These are phyloP conservation scores for Cnidoscolus chayamansa DNA, from an alignment of 441 rosid species.

Conservation along the genomic window DNA sequence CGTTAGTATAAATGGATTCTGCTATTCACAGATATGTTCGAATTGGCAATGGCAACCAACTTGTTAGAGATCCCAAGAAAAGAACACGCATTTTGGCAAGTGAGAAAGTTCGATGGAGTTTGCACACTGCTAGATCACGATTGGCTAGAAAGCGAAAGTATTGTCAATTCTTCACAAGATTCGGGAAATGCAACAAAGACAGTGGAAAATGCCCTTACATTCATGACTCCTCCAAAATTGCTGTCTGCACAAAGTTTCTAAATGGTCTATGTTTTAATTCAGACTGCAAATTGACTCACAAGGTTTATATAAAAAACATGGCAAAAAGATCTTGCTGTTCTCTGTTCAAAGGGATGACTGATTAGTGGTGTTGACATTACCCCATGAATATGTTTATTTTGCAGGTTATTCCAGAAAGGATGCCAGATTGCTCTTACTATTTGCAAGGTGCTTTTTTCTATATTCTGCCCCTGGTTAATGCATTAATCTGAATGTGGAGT, in stretches of 20 bases:
- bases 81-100: conserved; percentile 85
- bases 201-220: conserved; percentile 90
- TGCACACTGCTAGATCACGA: conserved; percentile 86
- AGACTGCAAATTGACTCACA: conserved; percentile 91
- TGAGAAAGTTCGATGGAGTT: conserved; percentile 97
- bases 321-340: conserved; percentile 20
- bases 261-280: conserved; percentile 71
- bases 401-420: conserved; percentile 97
- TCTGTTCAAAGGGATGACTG: conserved; percentile 6
- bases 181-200: conserved; percentile 95
- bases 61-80: conserved; percentile 92
- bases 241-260: conserved; percentile 92
- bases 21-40: conserved; percentile 73
- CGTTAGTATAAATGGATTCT: not conserved
- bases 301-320: conserved; percentile 47
- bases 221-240: conserved; percentile 89
- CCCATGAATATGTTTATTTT: conserved; percentile 27
- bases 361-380: conserved; percentile 16
- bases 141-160: conserved; percentile 78
- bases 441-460: conserved; percentile 62
- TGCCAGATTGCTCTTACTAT: conserved; percentile 97
- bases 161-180: conserved; percentile 96
- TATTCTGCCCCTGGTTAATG: conserved; percentile 19
- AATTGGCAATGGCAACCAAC: conserved; percentile 94
- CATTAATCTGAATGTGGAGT: conserved; percentile 6